phyloP scores from a whole-genome alignment of 768 basidiomycete genomes.

The Tylopilus balloui region DNA sequence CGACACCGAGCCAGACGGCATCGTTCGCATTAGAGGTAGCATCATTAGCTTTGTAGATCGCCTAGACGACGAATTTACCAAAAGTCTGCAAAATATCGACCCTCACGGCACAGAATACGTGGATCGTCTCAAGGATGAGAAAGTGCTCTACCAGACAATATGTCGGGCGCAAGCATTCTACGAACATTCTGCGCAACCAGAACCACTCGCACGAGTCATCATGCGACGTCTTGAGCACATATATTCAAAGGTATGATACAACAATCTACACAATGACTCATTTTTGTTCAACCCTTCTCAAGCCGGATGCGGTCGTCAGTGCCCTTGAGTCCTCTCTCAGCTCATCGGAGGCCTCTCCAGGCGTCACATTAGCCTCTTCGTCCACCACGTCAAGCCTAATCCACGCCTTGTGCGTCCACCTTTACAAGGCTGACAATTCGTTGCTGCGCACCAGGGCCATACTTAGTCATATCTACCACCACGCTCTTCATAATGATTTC shows the following conservation, averaged over 20 bases:
- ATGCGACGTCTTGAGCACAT: slow-evolving; percentile 97
- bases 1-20: slow-evolving; percentile 58
- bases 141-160: slow-evolving; percentile 88
- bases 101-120: slow-evolving; percentile 99
- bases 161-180: slow-evolving; percentile 91
- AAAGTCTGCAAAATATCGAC: slow-evolving; percentile 95
- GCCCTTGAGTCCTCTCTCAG: slow-evolving; percentile 76
- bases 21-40: slow-evolving; percentile 88
- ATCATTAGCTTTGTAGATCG: slow-evolving; percentile 96
- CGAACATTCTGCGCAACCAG: slow-evolving; percentile 71
- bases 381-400: slow-evolving; percentile 71
- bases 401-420: slow-evolving; percentile 82
- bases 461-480: slow-evolving; percentile 96
- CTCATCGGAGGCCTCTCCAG: slow-evolving; percentile 55
- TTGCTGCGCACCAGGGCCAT: slow-evolving; percentile 94
- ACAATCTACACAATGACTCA: not conserved
- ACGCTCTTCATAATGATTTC: slow-evolving; percentile 95
- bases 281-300: slow-evolving; percentile 10
- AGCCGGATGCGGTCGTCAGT: slow-evolving; percentile 92
- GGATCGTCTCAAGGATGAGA: slow-evolving; percentile 94
- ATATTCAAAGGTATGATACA: slow-evolving; percentile 78
- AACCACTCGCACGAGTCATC: slow-evolving; percentile 80
- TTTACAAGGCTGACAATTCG: slow-evolving; percentile 89
- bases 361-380: slow-evolving; percentile 52
- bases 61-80: slow-evolving; percentile 96